Percentiles rank a stretch among this genome's conserved stretches.
phyloP scores from a whole-genome alignment of 768 basidiomycete species.

The Jaapia argillacea region DNA sequence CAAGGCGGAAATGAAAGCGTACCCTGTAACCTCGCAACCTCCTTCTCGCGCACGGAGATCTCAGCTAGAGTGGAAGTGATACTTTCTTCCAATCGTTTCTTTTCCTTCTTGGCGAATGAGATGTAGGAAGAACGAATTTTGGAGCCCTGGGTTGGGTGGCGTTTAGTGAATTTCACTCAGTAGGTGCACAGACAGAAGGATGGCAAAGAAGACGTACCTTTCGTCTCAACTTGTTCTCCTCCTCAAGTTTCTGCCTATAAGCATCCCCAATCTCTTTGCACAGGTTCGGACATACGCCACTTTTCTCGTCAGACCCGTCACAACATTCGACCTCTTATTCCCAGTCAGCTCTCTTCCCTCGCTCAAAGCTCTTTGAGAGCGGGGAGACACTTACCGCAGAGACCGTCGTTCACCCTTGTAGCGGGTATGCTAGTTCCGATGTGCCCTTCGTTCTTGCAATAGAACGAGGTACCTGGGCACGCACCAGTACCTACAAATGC shows the following conservation, averaged over 20 bases:
- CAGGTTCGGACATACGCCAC: conserved; percentile 67
- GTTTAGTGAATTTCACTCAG: too few species aligned
- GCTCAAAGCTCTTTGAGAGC: background rate
- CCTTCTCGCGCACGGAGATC: conserved; percentile 53
- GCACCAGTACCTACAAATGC: conserved; percentile 64
- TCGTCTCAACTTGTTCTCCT: conserved; percentile 67
- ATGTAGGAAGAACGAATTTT: conserved; percentile 90
- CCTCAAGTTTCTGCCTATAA: conserved; percentile 58
- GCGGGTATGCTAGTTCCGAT: conserved; percentile 70
- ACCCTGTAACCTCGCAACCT: conserved; percentile 72
- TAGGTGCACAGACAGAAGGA: too few species aligned
- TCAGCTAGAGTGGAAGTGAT: conserved; percentile 44
- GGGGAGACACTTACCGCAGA: conserved; percentile 61
- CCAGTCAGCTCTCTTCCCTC: conserved; percentile 14
- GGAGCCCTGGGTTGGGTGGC: conserved; percentile 69
- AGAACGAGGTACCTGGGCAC: conserved; percentile 67
- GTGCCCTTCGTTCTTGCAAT: conserved; percentile 84
- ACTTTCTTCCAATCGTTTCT: conserved; percentile 65
- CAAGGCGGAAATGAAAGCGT: conserved; percentile 1
- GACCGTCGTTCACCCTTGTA: conserved; percentile 83
- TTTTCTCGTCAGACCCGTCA: conserved; percentile 88
- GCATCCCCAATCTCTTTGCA: conserved; percentile 70
- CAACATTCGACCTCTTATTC: conserved; percentile 79
- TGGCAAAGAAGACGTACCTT: conserved; percentile 66
- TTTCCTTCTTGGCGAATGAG: conserved; percentile 81